Evolutionary conservation across 441 rosid genomes (phyloP), one percentile per base, ranked within the genome.

Genomic region (Erodium chrysanthum): DNA sequence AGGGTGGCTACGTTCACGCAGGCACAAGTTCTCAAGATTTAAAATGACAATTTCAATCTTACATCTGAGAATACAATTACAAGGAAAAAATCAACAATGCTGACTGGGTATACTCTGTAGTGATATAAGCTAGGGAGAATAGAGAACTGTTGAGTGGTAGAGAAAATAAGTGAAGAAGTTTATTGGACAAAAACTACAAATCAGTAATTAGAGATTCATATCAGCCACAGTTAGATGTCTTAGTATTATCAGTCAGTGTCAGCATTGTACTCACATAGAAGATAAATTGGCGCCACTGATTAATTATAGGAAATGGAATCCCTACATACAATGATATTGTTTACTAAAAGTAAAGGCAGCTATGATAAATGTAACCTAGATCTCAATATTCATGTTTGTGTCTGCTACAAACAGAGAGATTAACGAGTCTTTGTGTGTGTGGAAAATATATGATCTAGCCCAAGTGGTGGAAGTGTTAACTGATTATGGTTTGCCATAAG

Each of bases 51-150:
- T 17, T 50, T 50, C 58, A 17, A 50, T 17, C 21, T 22, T n/a
- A 50, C 20, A 50, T 50, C 58, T 50, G 20, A 12, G 58, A n/a
- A 50, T 48, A 46, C 42, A 66, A 15, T 66, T 10, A 17, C 67
- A 27, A 66, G 23, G 21, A 48, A 50, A 22, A 14, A 11, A 15
- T 10, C 27, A 14, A 22, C 17, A 46, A 27, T 25, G 33, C 35
- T 20, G 21, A 31, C 20, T 54, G 58, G 21, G 12, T 33, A 27
- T 61, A 56, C 11, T 29, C 20, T 33, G n/a, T 21, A 35, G 35
- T 11, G 35, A 54, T 11, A 12, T 12, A 54, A 68, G 50, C 20
- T 14, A 67, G 31, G 70, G 37, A 46, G 31, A 59, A 54, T 44
- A 67, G 11, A 54, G 7, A 56, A 31, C 27, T 33, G 17, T 44